phyloP scores from a whole-genome alignment of 2,329 filamentous ascomycete genomes.

The Ophiostoma ips region DNA sequence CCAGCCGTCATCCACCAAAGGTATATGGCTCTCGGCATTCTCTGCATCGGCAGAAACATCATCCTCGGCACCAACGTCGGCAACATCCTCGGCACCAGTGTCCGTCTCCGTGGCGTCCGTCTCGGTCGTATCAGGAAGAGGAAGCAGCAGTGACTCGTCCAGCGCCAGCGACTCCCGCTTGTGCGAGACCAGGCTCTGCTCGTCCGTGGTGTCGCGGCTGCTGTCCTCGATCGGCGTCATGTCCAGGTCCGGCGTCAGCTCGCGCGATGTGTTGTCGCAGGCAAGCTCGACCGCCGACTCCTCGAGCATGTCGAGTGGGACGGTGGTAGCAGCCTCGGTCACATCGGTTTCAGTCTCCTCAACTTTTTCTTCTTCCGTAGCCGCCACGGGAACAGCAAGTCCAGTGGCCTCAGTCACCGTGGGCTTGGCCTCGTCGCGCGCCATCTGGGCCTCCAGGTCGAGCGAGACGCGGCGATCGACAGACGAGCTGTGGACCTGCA shows the following conservation, averaged over 20 bases:
- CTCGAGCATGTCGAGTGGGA: neutral
- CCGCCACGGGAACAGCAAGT: neutral
- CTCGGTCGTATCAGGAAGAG: slow-evolving; percentile 6
- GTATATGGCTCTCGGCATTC: neutral
- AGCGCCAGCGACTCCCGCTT: neutral
- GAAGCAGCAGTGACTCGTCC: slow-evolving; percentile 6
- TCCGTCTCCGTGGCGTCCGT: neutral
- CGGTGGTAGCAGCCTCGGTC: neutral
- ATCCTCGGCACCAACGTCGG: neutral
- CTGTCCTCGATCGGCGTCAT: neutral
- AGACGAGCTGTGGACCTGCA: slow-evolving; percentile 3
- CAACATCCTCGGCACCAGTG: neutral
- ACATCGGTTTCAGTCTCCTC: neutral
- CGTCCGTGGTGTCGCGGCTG: slow-evolving; percentile 5
- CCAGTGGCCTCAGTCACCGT: neutral
- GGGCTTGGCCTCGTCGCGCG: neutral
- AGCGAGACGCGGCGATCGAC: neutral
- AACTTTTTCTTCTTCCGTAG: neutral
- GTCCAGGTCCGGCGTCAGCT: slow-evolving; percentile 4
- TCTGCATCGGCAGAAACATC: neutral
- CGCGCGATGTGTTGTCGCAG: slow-evolving; percentile 1
- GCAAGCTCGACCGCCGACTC: neutral
- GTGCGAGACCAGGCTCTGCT: slow-evolving; percentile 3
- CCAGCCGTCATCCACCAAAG: neutral
- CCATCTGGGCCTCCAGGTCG: neutral